Evolutionary conservation across 208 protist species (phyloP).

Genomic region (Balamuthia mandrillaris): DNA sequence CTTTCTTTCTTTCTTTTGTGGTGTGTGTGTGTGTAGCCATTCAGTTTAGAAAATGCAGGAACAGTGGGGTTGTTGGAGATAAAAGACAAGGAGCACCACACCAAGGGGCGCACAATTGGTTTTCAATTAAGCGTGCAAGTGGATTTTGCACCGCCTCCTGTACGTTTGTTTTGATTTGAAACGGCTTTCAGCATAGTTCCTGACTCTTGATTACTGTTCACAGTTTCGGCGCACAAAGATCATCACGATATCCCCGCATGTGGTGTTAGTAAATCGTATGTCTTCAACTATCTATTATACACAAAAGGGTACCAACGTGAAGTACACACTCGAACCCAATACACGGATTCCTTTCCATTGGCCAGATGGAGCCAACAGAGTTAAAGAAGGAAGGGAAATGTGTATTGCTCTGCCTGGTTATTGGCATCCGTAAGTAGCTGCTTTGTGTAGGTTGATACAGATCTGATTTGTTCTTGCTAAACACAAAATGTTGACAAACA

Average conservation of each 20-base stretch:
- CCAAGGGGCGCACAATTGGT: no score
- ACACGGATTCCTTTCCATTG: constrained; percentile 28
- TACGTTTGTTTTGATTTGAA: no score
- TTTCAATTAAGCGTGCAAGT: constrained; percentile 21
- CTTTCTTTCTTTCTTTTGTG: no score
- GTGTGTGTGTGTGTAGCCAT: no score
- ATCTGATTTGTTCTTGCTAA: no score
- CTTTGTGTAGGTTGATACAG: neutral
- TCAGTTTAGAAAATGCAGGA: constrained; percentile 18
- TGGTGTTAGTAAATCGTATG: constrained; percentile 27
- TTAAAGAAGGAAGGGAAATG: constrained; percentile 3
- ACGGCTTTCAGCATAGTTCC: no score
- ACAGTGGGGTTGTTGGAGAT: constrained; percentile 16
- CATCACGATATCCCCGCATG: neutral
- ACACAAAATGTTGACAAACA: neutral
- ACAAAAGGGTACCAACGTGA: constrained; percentile 3
- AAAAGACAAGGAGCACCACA: neutral
- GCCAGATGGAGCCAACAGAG: neutral
- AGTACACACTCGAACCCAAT: constrained; percentile 6
- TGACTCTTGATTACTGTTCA: neutral
- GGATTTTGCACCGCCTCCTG: constrained; percentile 5
- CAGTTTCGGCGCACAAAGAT: constrained; percentile 27
- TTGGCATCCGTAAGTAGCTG: neutral
- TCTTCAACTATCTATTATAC: neutral
- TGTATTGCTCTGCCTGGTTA: neutral